phyloP scores from a whole-genome alignment of 2,329 filamentous ascomycete genomes.

The Colletotrichum camelliae region DNA sequence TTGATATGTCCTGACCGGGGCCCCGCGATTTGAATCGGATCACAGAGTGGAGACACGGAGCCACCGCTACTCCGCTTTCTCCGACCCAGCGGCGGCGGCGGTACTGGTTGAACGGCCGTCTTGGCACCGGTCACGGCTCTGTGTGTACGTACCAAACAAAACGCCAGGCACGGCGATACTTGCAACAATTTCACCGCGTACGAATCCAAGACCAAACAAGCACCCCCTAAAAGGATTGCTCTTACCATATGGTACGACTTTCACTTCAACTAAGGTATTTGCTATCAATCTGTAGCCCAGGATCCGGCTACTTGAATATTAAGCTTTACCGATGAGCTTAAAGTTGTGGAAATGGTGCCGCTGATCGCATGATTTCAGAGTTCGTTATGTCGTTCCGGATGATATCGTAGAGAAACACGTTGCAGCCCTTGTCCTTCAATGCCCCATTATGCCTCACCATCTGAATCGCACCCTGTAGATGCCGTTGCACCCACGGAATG shows the following conservation, averaged over 20 bases:
- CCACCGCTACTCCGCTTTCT: not conserved
- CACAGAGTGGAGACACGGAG: not conserved
- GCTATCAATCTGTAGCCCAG: not conserved
- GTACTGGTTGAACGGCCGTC: not conserved
- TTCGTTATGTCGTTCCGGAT: not conserved
- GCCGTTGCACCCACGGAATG: not conserved
- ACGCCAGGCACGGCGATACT: not conserved
- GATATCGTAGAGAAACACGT: not conserved
- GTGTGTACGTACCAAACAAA: not conserved
- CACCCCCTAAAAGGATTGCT: rapidly evolving
- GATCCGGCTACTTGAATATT: not conserved
- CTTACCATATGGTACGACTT: not conserved
- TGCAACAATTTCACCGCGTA: not conserved
- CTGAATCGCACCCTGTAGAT: not conserved
- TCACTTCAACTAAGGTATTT: not conserved
- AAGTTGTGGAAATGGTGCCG: not conserved
- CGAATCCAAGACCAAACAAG: not conserved
- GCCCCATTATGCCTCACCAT: not conserved
- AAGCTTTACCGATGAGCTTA: not conserved
- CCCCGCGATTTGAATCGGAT: not conserved
- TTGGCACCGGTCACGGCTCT: not conserved
- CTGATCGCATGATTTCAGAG: not conserved
- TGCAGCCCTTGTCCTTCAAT: not conserved
- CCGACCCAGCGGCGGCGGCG: not conserved
- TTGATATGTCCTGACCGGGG: not conserved